Percentiles rank a stretch among this genome's conserved stretches.
Conservation (phyloP, 768 basidiomycete genomes). For the Boletellus emodensis region DNA sequence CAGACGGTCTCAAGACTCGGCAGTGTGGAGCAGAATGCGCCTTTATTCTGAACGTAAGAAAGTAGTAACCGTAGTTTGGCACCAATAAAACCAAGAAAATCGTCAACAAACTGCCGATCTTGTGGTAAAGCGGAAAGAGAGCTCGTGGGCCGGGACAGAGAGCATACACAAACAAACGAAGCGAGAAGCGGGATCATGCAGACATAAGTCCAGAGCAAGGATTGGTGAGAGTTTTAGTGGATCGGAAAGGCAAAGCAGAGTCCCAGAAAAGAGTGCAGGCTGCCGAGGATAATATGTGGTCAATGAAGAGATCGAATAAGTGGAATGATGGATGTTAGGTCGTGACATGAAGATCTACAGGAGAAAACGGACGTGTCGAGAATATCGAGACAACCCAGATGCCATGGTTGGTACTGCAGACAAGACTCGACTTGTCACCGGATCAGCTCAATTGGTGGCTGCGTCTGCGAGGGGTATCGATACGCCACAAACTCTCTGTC, state of each 20-base stretch:
- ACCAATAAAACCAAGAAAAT: conserved; percentile 23
- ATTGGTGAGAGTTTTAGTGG: conserved; percentile 11
- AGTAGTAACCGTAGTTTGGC: conserved; percentile 13
- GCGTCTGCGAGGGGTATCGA: conserved; percentile 78
- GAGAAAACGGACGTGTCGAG: conserved; percentile 7
- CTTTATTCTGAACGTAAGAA: conserved; percentile 25
- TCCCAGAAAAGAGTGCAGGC: conserved; percentile 25
- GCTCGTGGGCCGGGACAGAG: conserved; percentile 7
- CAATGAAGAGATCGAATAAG: conserved; percentile 14
- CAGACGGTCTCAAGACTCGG: not conserved
- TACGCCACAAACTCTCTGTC: conserved; percentile 83
- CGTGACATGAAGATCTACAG: conserved; percentile 19
- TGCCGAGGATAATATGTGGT: conserved; percentile 16
- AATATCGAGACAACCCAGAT: conserved; percentile 8
- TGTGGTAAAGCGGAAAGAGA: conserved; percentile 8
- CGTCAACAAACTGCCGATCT: conserved; percentile 8
- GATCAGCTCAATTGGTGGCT: conserved; percentile 55
- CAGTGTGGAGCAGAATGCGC: conserved; percentile 8
- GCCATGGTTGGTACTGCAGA: conserved; percentile 1
- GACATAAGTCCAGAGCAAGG: conserved; percentile 28
- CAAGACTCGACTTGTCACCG: conserved; percentile 31
- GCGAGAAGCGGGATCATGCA: conserved; percentile 15
- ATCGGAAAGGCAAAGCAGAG: conserved; percentile 17
- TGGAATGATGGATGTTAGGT: conserved; percentile 17
- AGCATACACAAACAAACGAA: conserved; percentile 13